Conservation (phyloP, 2,329 filamentous ascomycete species). For the Aspergillus brunneoviolaceus region DNA sequence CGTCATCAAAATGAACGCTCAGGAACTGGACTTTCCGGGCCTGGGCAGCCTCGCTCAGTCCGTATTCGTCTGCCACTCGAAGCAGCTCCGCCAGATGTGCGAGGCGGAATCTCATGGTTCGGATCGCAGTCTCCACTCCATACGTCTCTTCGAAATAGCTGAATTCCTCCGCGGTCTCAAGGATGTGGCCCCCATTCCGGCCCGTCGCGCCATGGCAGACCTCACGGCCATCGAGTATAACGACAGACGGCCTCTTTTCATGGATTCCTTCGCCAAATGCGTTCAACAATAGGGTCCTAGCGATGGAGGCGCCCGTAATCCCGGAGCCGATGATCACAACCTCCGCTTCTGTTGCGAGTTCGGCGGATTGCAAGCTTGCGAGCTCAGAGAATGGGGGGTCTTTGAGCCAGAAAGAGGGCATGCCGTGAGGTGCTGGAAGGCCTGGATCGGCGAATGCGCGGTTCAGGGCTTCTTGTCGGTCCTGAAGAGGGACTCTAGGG, state of each 20-base stretch:
- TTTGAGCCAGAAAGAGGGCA: conserved; percentile 35
- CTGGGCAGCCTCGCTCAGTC: conserved; percentile 21
- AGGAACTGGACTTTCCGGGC: conserved; percentile 30
- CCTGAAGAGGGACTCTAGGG: conserved; percentile 15
- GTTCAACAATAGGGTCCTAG: conserved; percentile 21
- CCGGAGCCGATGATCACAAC: conserved; percentile 35
- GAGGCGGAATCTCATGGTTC: conserved; percentile 24
- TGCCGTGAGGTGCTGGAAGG: conserved; percentile 28
- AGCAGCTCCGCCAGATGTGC: conserved; percentile 26
- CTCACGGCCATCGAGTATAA: conserved; percentile 33
- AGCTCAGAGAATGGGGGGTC: conserved; percentile 23
- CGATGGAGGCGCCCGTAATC: conserved; percentile 28
- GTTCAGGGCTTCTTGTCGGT: conserved; percentile 26
- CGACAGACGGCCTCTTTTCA: conserved; percentile 13
- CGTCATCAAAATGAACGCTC: conserved; percentile 29
- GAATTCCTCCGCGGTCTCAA: conserved; percentile 29
- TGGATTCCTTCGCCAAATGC: neutral
- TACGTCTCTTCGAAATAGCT: conserved; percentile 15
- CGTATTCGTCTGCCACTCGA: conserved; percentile 20
- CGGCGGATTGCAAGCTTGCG: conserved; percentile 15
- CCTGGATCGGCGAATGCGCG: conserved; percentile 28
- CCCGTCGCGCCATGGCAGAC: conserved; percentile 36
- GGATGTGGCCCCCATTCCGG: conserved; percentile 35
- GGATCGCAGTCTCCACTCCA: conserved; percentile 24
- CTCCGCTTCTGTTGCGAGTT: conserved; percentile 27